Conservation (phyloP, 306 rosid genomes). For the Cicer cuneatum region DNA sequence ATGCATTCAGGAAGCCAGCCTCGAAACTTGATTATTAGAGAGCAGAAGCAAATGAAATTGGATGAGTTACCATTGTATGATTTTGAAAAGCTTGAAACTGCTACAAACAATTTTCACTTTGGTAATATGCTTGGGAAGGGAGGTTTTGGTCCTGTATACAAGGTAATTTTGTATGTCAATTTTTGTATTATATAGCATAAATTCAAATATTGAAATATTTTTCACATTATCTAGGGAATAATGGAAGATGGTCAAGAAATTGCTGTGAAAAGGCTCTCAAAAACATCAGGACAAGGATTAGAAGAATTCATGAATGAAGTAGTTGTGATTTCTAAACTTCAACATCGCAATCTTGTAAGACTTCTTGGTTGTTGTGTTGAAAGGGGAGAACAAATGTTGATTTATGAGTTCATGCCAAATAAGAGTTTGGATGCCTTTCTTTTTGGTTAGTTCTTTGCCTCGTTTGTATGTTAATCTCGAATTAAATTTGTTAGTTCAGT, state of each 20-base stretch:
- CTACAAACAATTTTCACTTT: conserved; percentile 46
- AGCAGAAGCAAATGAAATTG: conserved; percentile 30
- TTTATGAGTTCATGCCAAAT: conserved; percentile 61
- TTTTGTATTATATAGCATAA: not conserved
- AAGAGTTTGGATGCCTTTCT: conserved; percentile 56
- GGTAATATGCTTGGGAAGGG: conserved; percentile 45
- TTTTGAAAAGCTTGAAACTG: conserved; percentile 43
- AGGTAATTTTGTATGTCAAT: conserved; percentile 24
- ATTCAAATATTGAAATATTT: not conserved
- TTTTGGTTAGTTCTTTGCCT: conserved; percentile 49
- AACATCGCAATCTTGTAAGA: conserved; percentile 60
- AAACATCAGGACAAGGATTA: conserved; percentile 50
- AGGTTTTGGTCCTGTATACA: conserved; percentile 50
- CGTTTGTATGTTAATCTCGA: not conserved
- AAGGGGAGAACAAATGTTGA: conserved; percentile 51
- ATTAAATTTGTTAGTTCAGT: not conserved
- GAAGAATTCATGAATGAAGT: conserved; percentile 62
- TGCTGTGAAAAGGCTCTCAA: conserved; percentile 56
- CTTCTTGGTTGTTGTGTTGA: conserved; percentile 59
- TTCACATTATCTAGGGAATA: conserved; percentile 36
- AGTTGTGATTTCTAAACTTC: conserved; percentile 54
- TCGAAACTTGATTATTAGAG: not conserved
- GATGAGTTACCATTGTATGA: conserved; percentile 41
- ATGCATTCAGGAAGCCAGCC: conserved; percentile 27
- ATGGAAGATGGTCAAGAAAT: conserved; percentile 51